Evolutionary conservation across 192 early-diverging fungal species (phyloP), one percentile per base, ranked within the genome.

Genomic region (Podila horticola): DNA sequence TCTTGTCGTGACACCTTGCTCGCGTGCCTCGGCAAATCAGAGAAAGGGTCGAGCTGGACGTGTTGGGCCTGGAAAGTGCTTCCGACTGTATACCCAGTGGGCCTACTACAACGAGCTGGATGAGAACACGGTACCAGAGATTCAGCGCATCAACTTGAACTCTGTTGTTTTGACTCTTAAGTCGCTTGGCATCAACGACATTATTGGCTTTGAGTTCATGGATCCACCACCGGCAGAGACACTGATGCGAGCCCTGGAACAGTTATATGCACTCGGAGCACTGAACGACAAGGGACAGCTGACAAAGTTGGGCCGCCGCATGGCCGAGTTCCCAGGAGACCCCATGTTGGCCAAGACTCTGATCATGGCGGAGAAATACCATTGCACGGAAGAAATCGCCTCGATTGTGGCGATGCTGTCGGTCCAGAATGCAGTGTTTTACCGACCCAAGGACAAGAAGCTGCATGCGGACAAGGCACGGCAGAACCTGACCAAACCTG

Each of bases 321-420:
- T 99, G 98, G 97, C 97, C 33, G 98, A 99, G 90, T 97, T 98
- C 74, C 98, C 98, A 7, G 88, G 95, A 71, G 97, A 99, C 74
- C 98, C 98, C 4, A 95, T 95, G 91, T 86, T 98, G 72, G 94
- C 95, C 71, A 97, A 98, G 74, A 90, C 95, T 13, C 86, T 98
- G 55, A 88, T 99, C 62, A 94, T 92, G 10, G 94, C 96, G 0
- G 97, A 97, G 82, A 95, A 95, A 72, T 98, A 96, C 74, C 84
- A 88, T 34, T 99, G 98, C 75, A 93, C 96, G 4, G 98, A 99
- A 75, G 97, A 99, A 65, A 72, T 93, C 33, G 94, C 93, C 4
- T 96, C 95, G 7, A 96, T 99, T 69, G 94, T 95, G 64, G 92
- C 95, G 17, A 98, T 99, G 95, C 88, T 98, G 19, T 93, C 92